phyloP scores from a whole-genome alignment of 2,329 filamentous ascomycete species.

The Cladophialophora immunda region DNA sequence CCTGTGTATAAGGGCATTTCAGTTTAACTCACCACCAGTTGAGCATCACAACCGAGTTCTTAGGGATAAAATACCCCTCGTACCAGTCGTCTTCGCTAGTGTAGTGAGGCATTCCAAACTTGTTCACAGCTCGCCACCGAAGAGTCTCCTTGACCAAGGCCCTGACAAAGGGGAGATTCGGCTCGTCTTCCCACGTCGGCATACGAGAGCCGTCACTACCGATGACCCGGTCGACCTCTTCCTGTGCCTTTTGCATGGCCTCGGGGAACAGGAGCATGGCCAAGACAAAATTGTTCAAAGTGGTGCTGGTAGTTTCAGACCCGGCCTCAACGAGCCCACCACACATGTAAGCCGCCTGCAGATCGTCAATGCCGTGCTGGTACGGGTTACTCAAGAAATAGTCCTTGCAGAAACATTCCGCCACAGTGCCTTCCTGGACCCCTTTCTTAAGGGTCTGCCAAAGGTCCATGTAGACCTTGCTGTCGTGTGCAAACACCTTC shows the following conservation, averaged over 20 bases:
- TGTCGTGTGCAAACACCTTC: conserved; percentile 25
- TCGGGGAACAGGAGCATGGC: conserved; percentile 41
- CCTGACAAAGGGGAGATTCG: conserved; percentile 46
- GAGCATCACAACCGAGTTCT: not conserved
- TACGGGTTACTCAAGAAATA: not conserved
- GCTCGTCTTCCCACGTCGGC: conserved; percentile 45
- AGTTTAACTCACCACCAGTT: no score
- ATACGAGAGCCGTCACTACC: not conserved
- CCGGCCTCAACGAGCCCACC: conserved; percentile 45
- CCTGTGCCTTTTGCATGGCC: not conserved
- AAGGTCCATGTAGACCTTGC: not conserved
- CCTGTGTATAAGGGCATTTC: not conserved
- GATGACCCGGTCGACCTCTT: no score
- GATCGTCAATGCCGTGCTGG: not conserved
- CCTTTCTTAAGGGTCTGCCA: not conserved
- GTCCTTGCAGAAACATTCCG: conserved; percentile 10
- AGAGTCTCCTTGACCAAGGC: conserved; percentile 53
- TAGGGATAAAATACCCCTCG: not conserved
- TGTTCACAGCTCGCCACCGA: conserved; percentile 50
- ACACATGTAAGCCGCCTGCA: not conserved
- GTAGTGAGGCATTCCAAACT: not conserved
- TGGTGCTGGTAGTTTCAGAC: conserved; percentile 42
- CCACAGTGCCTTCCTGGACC: not conserved
- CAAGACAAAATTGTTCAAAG: conserved; percentile 44
- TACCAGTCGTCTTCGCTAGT: not conserved